These are phyloP conservation scores for Agrocybe chaxingu DNA, from an alignment of 768 basidiomycete genomes.

Conservation along the genomic window DNA sequence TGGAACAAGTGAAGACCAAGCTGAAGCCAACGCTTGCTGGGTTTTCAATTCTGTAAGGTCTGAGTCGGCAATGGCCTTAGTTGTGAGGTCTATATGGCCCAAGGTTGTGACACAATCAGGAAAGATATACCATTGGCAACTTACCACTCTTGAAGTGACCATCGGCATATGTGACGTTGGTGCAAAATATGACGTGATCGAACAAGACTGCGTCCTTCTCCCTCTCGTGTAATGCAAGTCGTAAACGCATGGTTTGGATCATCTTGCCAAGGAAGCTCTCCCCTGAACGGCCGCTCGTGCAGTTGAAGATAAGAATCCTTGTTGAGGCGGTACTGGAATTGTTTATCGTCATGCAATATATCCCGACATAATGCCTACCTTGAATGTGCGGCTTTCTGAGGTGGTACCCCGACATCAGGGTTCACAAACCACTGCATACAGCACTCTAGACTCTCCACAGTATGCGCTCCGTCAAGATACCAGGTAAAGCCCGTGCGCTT, in stretches of 20 bases:
- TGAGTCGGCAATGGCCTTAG: constrained; percentile 56
- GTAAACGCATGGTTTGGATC: constrained; percentile 44
- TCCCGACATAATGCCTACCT: too few relatives aligned
- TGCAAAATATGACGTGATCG: constrained; percentile 88
- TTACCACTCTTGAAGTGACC: constrained; percentile 89
- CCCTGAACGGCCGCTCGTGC: constrained; percentile 87
- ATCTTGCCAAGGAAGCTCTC: constrained; percentile 63
- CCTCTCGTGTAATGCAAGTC: constrained; percentile 38
- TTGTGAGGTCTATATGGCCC: constrained; percentile 68
- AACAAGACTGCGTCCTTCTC: constrained; percentile 55
- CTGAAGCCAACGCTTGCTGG: constrained; percentile 71
- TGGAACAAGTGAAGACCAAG: constrained; percentile 68
- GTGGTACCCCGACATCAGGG: constrained; percentile 48
- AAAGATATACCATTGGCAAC: constrained; percentile 5
- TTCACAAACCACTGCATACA: constrained; percentile 88
- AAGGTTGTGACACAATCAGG: not conserved
- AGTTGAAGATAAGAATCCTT: constrained; percentile 89
- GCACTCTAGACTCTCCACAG: constrained; percentile 81
- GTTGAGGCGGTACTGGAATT: constrained; percentile 21
- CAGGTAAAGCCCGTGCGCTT: constrained; percentile 54
- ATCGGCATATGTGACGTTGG: constrained; percentile 91
- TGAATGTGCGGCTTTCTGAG: constrained; percentile 5
- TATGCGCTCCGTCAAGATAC: constrained; percentile 97
- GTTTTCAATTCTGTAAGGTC: constrained; percentile 67
- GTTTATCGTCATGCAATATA: constrained; percentile 2